These are phyloP conservation scores for Acidiella bohemica DNA, from an alignment of 495 filamentous ascomycete genomes.

Conservation along the genomic window DNA sequence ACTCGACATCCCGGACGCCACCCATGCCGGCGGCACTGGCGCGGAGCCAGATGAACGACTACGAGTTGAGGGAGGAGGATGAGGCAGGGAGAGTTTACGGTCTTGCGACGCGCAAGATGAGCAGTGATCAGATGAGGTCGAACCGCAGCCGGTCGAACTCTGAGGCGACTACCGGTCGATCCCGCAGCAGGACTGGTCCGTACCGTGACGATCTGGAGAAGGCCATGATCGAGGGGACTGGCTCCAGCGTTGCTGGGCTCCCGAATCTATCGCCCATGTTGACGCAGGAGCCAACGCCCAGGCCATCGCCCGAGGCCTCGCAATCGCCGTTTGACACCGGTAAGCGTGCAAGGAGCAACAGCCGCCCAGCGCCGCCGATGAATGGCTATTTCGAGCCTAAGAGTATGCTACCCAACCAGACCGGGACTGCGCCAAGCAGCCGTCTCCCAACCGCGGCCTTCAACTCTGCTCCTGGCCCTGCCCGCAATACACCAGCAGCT, in stretches of 20 bases:
- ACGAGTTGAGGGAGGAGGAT: too few relatives aligned
- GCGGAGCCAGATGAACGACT: constrained; percentile 1
- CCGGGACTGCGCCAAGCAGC: neutral
- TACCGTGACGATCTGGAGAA: constrained; percentile 32
- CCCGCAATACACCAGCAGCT: neutral
- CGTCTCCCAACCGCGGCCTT: neutral
- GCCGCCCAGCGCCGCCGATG: constrained; percentile 10
- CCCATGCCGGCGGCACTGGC: constrained; percentile 7
- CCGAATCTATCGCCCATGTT: constrained; percentile 14
- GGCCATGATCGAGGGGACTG: constrained; percentile 28
- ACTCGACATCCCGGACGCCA: constrained; percentile 5
- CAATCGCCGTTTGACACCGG: constrained; percentile 13
- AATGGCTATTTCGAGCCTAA: constrained; percentile 26
- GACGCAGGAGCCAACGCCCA: constrained; percentile 12
- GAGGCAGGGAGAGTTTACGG: neutral
- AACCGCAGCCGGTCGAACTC: constrained; percentile 27
- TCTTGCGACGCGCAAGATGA: neutral
- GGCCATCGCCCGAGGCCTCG: constrained; percentile 18
- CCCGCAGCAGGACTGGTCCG: constrained; percentile 26
- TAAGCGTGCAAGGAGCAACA: constrained; percentile 7
- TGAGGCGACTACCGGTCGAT: constrained; percentile 26
- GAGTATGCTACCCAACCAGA: constrained; percentile 9
- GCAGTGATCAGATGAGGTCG: neutral
- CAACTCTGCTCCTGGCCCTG: neutral
- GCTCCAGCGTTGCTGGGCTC: constrained; percentile 10